These are phyloP conservation scores for Infundibulicybe gibba DNA, from an alignment of 768 basidiomycete species.

Conservation along the genomic window DNA sequence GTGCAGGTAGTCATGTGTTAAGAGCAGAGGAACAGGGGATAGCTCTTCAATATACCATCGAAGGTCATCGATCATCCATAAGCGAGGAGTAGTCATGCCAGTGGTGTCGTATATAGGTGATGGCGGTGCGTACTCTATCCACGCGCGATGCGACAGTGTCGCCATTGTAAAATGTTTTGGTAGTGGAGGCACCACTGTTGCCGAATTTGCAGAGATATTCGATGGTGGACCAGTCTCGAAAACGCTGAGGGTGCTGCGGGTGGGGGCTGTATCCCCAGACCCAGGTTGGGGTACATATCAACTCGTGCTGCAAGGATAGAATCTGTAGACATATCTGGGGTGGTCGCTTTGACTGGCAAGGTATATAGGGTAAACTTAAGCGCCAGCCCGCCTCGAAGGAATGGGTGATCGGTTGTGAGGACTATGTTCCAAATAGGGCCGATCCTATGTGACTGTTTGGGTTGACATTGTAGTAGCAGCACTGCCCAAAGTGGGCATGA, in stretches of 20 bases:
- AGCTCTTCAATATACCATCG: constrained; percentile 2
- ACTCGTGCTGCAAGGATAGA: too few species aligned
- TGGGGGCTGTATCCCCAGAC: too few species aligned
- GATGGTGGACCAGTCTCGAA: constrained; percentile 8
- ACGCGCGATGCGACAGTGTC: constrained; percentile 11
- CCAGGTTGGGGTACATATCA: too few species aligned
- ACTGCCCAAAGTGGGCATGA: too few species aligned
- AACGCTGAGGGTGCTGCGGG: constrained; percentile 7
- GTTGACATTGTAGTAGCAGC: too few species aligned
- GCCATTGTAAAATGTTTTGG: constrained; percentile 12
- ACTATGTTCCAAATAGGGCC: too few species aligned
- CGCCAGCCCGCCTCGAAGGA: too few species aligned
- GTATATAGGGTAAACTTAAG: too few species aligned
- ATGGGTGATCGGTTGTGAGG: too few species aligned
- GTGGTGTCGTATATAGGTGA: constrained; percentile 12
- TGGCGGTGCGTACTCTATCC: constrained; percentile 10
- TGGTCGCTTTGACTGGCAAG: too few species aligned
- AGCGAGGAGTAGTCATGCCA: constrained; percentile 13
- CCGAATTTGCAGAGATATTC: background rate
- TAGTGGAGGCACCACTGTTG: background rate
- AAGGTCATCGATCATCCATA: constrained; percentile 8
- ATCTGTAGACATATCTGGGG: too few species aligned
- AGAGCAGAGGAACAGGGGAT: background rate
- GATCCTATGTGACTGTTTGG: too few species aligned
- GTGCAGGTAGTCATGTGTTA: constrained; percentile 1